phyloP scores from a whole-genome alignment of 2,329 filamentous ascomycete genomes.

The Ophiognomonia clavigignenti-juglandacearum region DNA sequence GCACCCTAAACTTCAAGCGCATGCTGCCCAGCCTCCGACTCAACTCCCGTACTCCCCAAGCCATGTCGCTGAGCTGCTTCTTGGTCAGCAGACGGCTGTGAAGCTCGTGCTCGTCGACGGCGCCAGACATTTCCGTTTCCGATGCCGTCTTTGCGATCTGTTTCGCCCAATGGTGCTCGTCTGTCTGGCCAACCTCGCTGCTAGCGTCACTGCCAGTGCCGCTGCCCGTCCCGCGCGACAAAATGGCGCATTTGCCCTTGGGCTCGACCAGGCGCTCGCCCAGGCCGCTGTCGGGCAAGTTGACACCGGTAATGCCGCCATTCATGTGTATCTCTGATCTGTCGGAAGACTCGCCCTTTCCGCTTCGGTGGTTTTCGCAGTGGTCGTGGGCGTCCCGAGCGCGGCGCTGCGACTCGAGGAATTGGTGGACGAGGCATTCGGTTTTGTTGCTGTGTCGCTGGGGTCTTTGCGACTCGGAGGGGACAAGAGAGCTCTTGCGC shows the following conservation, averaged over 20 bases:
- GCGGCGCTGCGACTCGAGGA: constrained; percentile 54
- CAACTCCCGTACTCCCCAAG: constrained; percentile 87
- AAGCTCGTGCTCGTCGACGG: constrained; percentile 26
- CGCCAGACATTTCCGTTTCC: constrained; percentile 16
- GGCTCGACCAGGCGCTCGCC: constrained; percentile 25
- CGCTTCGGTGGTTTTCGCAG: constrained; percentile 15
- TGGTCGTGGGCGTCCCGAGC: constrained; percentile 19
- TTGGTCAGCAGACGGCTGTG: constrained; percentile 82
- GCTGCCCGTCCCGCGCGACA: constrained; percentile 26
- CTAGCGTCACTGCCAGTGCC: constrained; percentile 28
- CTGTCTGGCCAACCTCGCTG: constrained; percentile 45
- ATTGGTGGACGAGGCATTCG: constrained; percentile 61
- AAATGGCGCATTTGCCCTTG: constrained; percentile 28
- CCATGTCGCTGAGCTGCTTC: constrained; percentile 94
- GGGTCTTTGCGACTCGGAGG: constrained; percentile 37
- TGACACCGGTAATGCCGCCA: constrained; percentile 21
- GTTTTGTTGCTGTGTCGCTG: constrained; percentile 34
- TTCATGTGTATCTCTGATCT: background rate
- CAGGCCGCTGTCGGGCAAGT: constrained; percentile 20
- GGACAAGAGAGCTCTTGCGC: constrained; percentile 61
- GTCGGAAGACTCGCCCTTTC: constrained; percentile 5
- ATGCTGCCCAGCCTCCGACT: constrained; percentile 82
- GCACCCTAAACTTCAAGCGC: constrained; percentile 74
- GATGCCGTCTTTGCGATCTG: constrained; percentile 40
- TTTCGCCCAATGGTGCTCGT: constrained; percentile 51